Evolutionary conservation across 495 filamentous ascomycete species (phyloP), one percentile per base, ranked within the genome.

Genomic region (Penicillium egyptiacum): DNA sequence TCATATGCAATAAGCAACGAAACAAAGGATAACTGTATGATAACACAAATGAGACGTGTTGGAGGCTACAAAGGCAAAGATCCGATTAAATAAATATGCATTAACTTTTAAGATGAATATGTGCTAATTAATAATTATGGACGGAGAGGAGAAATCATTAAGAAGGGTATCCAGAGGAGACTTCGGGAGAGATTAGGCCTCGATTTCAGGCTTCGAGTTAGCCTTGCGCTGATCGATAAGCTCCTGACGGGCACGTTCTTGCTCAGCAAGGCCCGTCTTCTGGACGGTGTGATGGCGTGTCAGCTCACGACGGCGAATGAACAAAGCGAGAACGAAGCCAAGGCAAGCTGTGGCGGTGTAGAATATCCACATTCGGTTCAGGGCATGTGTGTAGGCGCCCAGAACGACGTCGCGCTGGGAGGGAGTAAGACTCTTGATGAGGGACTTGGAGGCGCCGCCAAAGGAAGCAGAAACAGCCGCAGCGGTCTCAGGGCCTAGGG

Each of bases 301-400:
- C 42, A 91, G 70, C 58, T 69, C 80, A 40, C 75, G 73, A 22
- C 78, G 81, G 0, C 74, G 72, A 20, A 91, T 76, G 16, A 85
- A 78, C 6, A 83, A 66, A 33, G 79, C 81, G 1, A 83, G 53
- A 4, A 85, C 22, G 17, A 89, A 65, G 0, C 82, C 86, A 0
- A 83, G 35, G 1, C 64, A 83, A 6, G 80, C 72, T 11, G 88
- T 71, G 4, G 69, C 78, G 0, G 81, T 78, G 48, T 86, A 90
- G 60, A 75, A 75, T 55, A 89, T 88, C 79, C 84, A 92, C 83
- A 90, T 88, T 35, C 79, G 82, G 47, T 71, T 77, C 53, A 91
- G 61, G 25, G 79, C 76, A 37, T 80, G 75, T 43, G 76, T 82
- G 53, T 84, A 89, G 0, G 83, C 83, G 0, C 59, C 57, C 5